Conservation (phyloP, 441 rosid species). For the Pelargonium cotyledonis region DNA sequence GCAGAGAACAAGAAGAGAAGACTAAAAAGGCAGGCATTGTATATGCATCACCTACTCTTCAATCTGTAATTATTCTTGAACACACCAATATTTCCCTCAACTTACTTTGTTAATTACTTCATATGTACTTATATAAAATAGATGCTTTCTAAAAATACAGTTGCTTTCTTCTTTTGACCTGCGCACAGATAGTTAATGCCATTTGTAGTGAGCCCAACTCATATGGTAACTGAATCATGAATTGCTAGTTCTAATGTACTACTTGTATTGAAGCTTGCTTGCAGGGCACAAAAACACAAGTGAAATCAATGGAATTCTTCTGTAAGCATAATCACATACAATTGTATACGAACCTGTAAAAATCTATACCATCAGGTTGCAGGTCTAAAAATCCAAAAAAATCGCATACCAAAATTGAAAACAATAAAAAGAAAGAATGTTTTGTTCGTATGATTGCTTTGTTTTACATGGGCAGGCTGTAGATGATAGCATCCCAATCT, state of each 20-base stretch:
- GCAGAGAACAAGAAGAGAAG: background rate
- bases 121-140: background rate
- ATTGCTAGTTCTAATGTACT: background rate
- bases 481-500: slow-evolving; percentile 13
- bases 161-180: background rate
- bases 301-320: background rate
- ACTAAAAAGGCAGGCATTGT: background rate
- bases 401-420: background rate
- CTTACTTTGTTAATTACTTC: background rate
- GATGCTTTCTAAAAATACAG: background rate
- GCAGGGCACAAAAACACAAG: too few species aligned
- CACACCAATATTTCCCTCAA: background rate
- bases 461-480: slow-evolving; percentile 23
- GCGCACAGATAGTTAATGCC: too few species aligned
- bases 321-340: background rate
- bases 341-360: background rate
- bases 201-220: background rate
- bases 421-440: background rate
- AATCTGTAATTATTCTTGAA: background rate
- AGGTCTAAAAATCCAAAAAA: slow-evolving; percentile 10
- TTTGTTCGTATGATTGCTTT: slow-evolving; percentile 21
- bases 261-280: background rate
- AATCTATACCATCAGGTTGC: background rate
- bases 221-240: background rate
- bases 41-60: background rate